Conservation (phyloP, 228 moss, liverwort and hornwort species). For the Sphagnum fallax region DNA sequence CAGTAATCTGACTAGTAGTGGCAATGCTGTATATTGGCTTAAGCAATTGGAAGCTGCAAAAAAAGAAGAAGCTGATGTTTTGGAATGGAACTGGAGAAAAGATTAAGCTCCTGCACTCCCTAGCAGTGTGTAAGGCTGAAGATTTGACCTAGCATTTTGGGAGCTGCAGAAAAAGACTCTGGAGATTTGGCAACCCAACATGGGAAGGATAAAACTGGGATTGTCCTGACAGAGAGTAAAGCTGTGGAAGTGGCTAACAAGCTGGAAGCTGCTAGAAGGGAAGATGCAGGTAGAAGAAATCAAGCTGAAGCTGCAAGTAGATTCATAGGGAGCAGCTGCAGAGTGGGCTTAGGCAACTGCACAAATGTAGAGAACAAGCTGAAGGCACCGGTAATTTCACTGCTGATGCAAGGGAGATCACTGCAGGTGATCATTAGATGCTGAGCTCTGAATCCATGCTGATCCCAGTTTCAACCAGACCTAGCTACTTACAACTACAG, state of each 20-base stretch:
- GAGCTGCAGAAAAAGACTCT: not conserved
- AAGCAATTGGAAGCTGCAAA: conserved; percentile 3
- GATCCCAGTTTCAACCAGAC: too few species aligned
- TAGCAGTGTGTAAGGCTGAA: not conserved
- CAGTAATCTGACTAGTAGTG: not conserved
- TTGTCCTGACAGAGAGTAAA: not conserved
- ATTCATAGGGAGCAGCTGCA: conserved; percentile 8
- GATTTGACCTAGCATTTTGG: conserved; percentile 1
- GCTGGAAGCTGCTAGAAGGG: conserved; percentile 4
- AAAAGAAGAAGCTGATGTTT: conserved; percentile 6
- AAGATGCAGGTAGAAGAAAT: not conserved
- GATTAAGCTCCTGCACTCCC: not conserved
- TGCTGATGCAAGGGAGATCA: conserved; percentile 18
- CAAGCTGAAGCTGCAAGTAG: conserved; percentile 1
- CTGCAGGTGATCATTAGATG: not conserved
- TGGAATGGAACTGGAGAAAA: not conserved
- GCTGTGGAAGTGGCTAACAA: conserved; percentile 4
- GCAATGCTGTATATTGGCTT: not conserved
- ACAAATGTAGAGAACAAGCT: conserved; percentile 12
- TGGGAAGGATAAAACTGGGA: too few species aligned
- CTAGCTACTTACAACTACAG: too few species aligned
- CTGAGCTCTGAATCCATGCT: too few species aligned
- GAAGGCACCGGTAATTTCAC: conserved; percentile 9
- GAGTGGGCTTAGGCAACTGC: conserved; percentile 1
- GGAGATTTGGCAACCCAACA: not conserved